Percentiles rank a stretch among this genome's conserved stretches.
Conservation (phyloP, 2,329 filamentous ascomycete species). For the Hortaea sp. region DNA sequence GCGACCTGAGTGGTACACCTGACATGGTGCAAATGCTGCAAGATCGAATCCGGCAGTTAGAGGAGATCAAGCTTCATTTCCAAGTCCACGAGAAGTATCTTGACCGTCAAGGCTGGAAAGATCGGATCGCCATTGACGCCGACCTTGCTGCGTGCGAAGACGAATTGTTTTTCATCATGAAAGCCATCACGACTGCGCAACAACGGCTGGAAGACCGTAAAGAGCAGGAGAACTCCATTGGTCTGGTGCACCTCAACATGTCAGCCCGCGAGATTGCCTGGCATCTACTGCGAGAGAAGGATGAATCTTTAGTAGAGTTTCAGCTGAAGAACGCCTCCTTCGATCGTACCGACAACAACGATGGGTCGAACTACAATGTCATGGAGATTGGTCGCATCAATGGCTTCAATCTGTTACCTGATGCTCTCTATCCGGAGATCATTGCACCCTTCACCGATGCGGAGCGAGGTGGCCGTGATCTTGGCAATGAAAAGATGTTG, state of each 20-base stretch:
- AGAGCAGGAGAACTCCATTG: slow-evolving; percentile 57
- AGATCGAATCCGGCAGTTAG: slow-evolving; percentile 81
- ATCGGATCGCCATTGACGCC: slow-evolving; percentile 76
- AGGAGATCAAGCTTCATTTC: slow-evolving; percentile 95
- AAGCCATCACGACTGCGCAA: slow-evolving; percentile 94
- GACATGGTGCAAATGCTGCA: slow-evolving; percentile 88
- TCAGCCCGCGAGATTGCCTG: slow-evolving; percentile 93
- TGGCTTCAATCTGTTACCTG: slow-evolving; percentile 78
- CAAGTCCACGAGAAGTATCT: slow-evolving; percentile 81
- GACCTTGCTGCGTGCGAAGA: slow-evolving; percentile 87
- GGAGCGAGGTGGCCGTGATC: slow-evolving; percentile 41
- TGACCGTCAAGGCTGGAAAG: slow-evolving; percentile 83
- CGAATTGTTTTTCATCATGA: slow-evolving; percentile 99
- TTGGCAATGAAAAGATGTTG: slow-evolving; percentile 74
- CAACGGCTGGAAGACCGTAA: slow-evolving; percentile 65
- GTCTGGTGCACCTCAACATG: slow-evolving; percentile 82
- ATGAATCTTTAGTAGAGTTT: slow-evolving; percentile 78
- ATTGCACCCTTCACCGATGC: slow-evolving; percentile 78
- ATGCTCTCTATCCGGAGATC: slow-evolving; percentile 93
- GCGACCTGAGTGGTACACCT: slow-evolving; percentile 84
- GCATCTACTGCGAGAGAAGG: slow-evolving; percentile 79
- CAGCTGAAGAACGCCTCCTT: slow-evolving; percentile 87
- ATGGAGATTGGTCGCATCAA: slow-evolving; percentile 81
- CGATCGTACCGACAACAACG: slow-evolving; percentile 90
- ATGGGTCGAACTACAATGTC: slow-evolving; percentile 90